Conservation (phyloP, 169 alveolate genomes). For the Plasmodium coatneyi region DNA sequence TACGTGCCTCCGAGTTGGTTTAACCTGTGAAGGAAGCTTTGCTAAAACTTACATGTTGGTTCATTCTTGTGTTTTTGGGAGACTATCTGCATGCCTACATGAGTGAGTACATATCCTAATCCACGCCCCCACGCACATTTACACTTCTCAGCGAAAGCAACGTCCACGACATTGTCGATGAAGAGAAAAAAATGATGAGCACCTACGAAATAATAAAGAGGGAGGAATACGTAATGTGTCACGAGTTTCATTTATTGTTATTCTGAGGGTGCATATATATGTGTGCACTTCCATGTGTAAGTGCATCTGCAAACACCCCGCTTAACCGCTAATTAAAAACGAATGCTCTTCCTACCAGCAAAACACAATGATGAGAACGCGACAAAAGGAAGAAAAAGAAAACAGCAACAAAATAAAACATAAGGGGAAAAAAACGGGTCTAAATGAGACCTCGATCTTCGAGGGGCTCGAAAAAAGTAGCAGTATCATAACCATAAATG, state of each 20-base stretch:
- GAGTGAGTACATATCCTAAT: neutral
- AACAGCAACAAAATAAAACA: slow-evolving; percentile 7
- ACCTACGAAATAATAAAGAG: slow-evolving; percentile 53
- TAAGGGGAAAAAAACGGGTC: slow-evolving; percentile 13
- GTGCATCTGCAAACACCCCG: neutral
- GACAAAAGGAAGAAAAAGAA: slow-evolving; percentile 31
- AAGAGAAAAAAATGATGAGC: slow-evolving; percentile 38
- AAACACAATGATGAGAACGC: slow-evolving; percentile 19
- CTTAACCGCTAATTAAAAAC: neutral
- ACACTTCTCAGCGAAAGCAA: slow-evolving; percentile 49
- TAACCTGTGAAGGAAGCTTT: neutral
- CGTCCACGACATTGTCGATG: slow-evolving; percentile 70
- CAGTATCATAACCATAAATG: slow-evolving; percentile 72
- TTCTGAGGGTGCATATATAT: neutral
- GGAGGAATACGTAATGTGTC: slow-evolving; percentile 38
- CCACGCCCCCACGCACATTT: neutral
- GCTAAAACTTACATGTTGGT: neutral
- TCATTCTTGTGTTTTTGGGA: neutral
- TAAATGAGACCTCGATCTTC: slow-evolving; percentile 18
- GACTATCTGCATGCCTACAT: neutral
- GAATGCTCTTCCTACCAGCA: neutral
- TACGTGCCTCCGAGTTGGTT: neutral
- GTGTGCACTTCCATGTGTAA: neutral
- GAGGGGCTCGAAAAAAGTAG: slow-evolving; percentile 58
- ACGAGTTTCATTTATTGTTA: neutral